Evolutionary conservation across 1,139 yeast genomes (phyloP), one percentile per base, ranked within the genome.

Genomic region (Kodamaea plutei): DNA sequence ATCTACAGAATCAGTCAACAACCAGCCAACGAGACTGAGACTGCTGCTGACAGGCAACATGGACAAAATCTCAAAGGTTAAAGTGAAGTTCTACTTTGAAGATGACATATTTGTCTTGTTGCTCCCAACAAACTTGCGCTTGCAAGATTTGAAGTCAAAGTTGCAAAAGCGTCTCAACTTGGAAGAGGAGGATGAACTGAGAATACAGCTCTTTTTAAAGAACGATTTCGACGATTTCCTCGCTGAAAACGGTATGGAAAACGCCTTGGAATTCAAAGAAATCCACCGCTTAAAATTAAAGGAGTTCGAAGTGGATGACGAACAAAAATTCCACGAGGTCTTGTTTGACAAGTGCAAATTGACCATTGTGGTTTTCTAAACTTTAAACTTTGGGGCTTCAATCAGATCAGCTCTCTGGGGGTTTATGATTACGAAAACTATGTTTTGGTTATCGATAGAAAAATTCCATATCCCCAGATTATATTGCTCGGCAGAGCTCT

Each of bases 41-140:
- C 41, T 43, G 13, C 36, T 43, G 13, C 37, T 41, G 15, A 34
- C 31, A 9, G 33, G 38, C 23, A 39, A 39, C 30, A 33, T 34
- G 11, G 35, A 37, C 15, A 35, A 46, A 33, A 44, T 28, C 41
- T 37, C 54, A 34, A 69, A 61, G 56, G 76, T 63, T 43, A 91
- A 79, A 63, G 82, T 77, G 28, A 91, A 91, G 57, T 88, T 91
- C 44, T 89, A 84, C 55, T 84, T 79, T 50, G 80, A 80, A 37
- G 96, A 88, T 47, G 97, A 89, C 54, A 82, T 89, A 16, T 87
- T 91, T 64, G 97, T 95, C 6, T 69, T 91, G 35, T 67, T 85
- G 36, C 74, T 91, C 28, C 84, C 89, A 8, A 58, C 73, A 5
- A 72, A 69, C 41, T 74, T 81, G 29, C 62, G 79, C 4, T 66